Evolutionary conservation across 177 flowering plant species (phyloP).

Genomic region (Vitis hybrid): DNA sequence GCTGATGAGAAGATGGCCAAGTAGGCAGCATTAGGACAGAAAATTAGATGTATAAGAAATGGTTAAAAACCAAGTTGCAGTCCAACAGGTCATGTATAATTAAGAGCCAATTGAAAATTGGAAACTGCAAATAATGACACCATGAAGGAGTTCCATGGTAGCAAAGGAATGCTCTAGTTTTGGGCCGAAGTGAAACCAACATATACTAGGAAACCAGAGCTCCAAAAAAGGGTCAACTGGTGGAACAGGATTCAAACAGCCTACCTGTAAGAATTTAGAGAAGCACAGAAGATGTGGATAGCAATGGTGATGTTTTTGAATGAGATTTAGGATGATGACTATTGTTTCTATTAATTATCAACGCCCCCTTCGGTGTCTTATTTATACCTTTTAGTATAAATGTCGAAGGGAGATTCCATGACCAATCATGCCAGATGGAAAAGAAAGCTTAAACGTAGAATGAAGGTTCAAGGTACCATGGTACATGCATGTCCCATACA

Average conservation of each 20-base stretch:
- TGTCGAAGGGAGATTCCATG: not conserved
- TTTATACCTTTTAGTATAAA: not conserved
- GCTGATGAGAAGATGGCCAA: not conserved
- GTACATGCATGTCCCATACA: slow-evolving; percentile 7
- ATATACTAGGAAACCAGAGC: not conserved
- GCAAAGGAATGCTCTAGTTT: not conserved
- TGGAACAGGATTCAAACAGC: not conserved
- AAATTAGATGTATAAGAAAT: not conserved
- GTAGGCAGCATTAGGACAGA: not conserved
- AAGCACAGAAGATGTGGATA: not conserved
- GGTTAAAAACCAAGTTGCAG: not conserved
- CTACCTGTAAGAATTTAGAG: not conserved
- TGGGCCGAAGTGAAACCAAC: not conserved
- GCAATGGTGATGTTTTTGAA: not conserved
- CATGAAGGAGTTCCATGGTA: not conserved
- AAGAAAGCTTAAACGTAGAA: not conserved
- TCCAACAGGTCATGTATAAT: not conserved
- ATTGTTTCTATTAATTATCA: not conserved
- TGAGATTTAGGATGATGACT: not conserved
- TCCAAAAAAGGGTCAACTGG: not conserved
- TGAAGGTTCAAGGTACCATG: not conserved
- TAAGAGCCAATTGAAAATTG: not conserved
- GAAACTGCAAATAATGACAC: not conserved
- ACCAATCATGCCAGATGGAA: not conserved
- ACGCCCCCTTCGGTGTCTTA: too few species aligned